A percentile compares a stretch with the other conserved stretches of the same genome.
Conservation (phyloP, 2,329 filamentous ascomycete genomes). For the Incumbomyces lentus region DNA sequence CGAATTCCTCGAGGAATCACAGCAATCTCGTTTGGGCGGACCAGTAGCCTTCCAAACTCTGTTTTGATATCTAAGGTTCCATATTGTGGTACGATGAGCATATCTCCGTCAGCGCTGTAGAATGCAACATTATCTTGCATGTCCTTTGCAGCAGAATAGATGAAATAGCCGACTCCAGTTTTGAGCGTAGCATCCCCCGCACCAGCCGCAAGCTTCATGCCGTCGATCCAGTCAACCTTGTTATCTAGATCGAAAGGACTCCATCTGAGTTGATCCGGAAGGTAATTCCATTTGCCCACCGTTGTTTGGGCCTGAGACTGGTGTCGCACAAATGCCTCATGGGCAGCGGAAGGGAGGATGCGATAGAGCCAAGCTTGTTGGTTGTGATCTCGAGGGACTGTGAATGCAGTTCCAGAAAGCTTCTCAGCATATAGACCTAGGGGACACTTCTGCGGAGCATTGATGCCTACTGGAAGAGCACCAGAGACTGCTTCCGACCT, state of each 20-base stretch:
- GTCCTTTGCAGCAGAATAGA: slow-evolving; percentile 46
- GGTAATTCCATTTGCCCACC: slow-evolving; percentile 28
- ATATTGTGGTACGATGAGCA: slow-evolving; percentile 55
- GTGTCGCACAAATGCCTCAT: slow-evolving; percentile 24
- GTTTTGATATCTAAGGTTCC: slow-evolving; percentile 58
- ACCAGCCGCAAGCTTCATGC: slow-evolving; percentile 44
- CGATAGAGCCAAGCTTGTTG: slow-evolving; percentile 52
- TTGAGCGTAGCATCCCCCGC: slow-evolving; percentile 49
- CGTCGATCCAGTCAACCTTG: slow-evolving; percentile 47
- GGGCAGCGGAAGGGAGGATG: slow-evolving; percentile 45
- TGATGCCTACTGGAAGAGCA: slow-evolving; percentile 30
- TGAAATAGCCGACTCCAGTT: slow-evolving; percentile 45
- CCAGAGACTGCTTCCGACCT: slow-evolving; percentile 29
- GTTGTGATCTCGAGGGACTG: slow-evolving; percentile 46
- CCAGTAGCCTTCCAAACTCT: slow-evolving; percentile 53
- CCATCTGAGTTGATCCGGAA: slow-evolving; percentile 25
- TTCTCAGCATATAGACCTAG: slow-evolving; percentile 26
- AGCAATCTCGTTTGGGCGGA: slow-evolving; percentile 57
- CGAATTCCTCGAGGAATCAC: slow-evolving; percentile 58
- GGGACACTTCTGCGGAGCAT: slow-evolving; percentile 28
- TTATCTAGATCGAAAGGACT: slow-evolving; percentile 27
- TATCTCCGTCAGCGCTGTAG: slow-evolving; percentile 55
- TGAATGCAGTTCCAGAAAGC: slow-evolving; percentile 44
- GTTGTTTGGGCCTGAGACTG: background rate
- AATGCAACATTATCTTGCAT: slow-evolving; percentile 46